A percentile compares a stretch with the other conserved stretches of the same genome.
These are phyloP conservation scores for Ganoderma boninense DNA, from an alignment of 1,284 basidiomycete genomes.

Conservation along the genomic window DNA sequence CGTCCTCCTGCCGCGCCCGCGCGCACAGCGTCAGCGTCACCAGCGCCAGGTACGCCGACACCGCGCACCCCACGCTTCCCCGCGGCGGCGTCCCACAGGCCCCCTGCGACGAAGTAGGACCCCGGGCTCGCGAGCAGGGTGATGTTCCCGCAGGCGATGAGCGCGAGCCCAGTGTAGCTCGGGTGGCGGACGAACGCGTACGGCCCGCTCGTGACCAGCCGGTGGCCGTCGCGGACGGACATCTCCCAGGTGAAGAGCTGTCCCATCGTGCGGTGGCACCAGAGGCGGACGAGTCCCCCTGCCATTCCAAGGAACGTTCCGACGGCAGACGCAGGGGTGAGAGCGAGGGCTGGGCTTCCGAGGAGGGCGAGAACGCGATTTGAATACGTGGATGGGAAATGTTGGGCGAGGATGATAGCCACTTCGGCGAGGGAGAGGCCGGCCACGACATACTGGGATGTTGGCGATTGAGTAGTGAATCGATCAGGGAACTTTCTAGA, in stretches of 20 bases:
- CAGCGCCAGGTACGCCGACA: neutral
- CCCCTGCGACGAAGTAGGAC: slow-evolving; percentile 16
- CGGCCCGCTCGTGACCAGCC: slow-evolving; percentile 29
- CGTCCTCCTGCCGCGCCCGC: slow-evolving; percentile 25
- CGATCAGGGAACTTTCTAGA: too few species aligned
- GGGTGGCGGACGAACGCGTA: slow-evolving; percentile 33
- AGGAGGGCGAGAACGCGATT: slow-evolving; percentile 10
- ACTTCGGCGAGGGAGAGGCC: slow-evolving; percentile 8
- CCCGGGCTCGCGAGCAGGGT: slow-evolving; percentile 6
- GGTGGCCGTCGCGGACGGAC: slow-evolving; percentile 20
- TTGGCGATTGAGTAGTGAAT: too few species aligned
- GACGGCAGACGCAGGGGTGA: slow-evolving; percentile 2
- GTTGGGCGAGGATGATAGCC: slow-evolving; percentile 10
- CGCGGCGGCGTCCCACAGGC: neutral
- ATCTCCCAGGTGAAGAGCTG: slow-evolving; percentile 25
- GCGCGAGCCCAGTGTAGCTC: slow-evolving; percentile 20
- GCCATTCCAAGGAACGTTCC: slow-evolving; percentile 7
- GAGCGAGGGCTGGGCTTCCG: neutral
- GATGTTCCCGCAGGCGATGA: slow-evolving; percentile 14
- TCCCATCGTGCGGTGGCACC: slow-evolving; percentile 21
- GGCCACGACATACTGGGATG: neutral
- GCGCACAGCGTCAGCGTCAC: slow-evolving; percentile 16
- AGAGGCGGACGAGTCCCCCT: slow-evolving; percentile 19
- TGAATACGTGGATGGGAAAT: slow-evolving; percentile 10
- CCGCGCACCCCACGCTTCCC: neutral